Evolutionary conservation across 768 basidiomycete genomes (phyloP).

Genomic region (Suillus weaverae): DNA sequence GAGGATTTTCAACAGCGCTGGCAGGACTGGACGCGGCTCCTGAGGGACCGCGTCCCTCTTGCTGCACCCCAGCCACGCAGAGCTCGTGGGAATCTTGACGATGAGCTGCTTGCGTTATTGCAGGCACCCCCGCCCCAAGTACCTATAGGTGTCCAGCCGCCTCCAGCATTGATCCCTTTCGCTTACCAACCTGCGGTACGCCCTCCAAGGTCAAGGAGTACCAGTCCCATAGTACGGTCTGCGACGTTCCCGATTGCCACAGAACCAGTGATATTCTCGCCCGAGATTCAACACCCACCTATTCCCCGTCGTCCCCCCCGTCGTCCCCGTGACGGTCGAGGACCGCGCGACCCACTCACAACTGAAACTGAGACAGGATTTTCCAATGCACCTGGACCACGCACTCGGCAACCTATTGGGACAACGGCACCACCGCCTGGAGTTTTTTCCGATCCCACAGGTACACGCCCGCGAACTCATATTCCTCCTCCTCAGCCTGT

Average conservation of each 20-base stretch:
- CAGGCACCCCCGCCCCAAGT: slow-evolving; percentile 44
- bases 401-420: background rate
- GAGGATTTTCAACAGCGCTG: background rate
- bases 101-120: slow-evolving; percentile 61
- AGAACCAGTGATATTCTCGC: slow-evolving; percentile 18
- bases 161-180: slow-evolving; percentile 57
- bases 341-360: background rate
- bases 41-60: slow-evolving; percentile 36
- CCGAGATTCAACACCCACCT: slow-evolving; percentile 18
- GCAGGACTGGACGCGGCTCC: slow-evolving; percentile 23
- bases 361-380: background rate
- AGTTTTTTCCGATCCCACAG: background rate
- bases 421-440: slow-evolving; percentile 17
- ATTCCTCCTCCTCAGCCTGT: slow-evolving; percentile 28
- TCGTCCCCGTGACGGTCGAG: background rate
- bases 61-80: slow-evolving; percentile 43
- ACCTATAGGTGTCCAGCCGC: slow-evolving; percentile 41
- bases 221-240: slow-evolving; percentile 36
- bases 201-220: slow-evolving; percentile 39
- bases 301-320: background rate
- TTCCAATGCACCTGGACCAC: background rate
- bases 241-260: slow-evolving; percentile 31
- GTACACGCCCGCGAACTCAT: slow-evolving; percentile 14
- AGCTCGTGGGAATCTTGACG: slow-evolving; percentile 54
- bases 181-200: slow-evolving; percentile 50